phyloP scores from a whole-genome alignment of 306 rosid species.

The Mimosa bimucronata region DNA sequence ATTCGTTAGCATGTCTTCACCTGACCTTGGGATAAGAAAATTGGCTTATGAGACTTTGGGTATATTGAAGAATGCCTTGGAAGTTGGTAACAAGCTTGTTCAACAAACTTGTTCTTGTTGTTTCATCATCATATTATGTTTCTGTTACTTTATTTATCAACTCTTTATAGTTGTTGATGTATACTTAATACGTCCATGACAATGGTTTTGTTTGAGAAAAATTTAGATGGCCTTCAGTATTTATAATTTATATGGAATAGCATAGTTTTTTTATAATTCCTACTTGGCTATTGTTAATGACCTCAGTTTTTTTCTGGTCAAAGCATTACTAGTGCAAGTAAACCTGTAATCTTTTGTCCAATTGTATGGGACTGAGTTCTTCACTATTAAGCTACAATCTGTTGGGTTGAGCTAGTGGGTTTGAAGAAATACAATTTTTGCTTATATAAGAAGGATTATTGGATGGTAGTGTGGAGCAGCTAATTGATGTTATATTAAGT shows the following conservation, averaged over 20 bases:
- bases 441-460: neutral
- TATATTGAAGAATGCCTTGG: slow-evolving; percentile 57
- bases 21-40: slow-evolving; percentile 65
- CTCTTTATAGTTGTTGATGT: neutral
- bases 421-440: neutral
- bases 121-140: slow-evolving; percentile 32
- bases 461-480: neutral
- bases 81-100: slow-evolving; percentile 63
- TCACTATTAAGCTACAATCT: neutral
- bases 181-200: neutral
- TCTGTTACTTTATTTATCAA: slow-evolving; percentile 23
- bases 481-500: neutral
- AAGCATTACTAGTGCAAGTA: slow-evolving; percentile 2
- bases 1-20: slow-evolving; percentile 81
- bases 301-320: neutral
- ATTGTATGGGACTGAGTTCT: neutral
- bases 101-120: slow-evolving; percentile 24
- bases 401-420: neutral
- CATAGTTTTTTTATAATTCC: neutral
- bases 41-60: slow-evolving; percentile 72
- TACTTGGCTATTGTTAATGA: neutral
- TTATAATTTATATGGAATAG: neutral
- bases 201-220: neutral
- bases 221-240: neutral
- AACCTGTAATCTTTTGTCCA: neutral